Conservation (phyloP, 345 rosid species). For the Eucalyptus erythrocorys region DNA sequence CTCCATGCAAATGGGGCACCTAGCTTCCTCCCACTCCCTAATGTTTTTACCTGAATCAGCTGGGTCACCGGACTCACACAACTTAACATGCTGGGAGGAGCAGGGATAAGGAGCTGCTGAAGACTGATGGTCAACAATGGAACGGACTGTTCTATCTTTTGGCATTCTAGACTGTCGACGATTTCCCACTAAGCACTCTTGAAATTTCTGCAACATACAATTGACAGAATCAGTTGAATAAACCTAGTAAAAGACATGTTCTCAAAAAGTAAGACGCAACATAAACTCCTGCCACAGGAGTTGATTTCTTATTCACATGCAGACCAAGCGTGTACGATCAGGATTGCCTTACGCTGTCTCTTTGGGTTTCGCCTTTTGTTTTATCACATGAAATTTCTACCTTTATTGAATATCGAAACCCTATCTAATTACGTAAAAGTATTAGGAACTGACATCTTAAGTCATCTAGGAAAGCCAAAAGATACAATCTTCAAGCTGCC, state of each 20-base stretch:
- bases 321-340: neutral
- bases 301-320: neutral
- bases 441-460: neutral
- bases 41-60: slow-evolving; percentile 12
- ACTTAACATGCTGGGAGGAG: slow-evolving; percentile 15
- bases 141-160: slow-evolving; percentile 27
- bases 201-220: neutral
- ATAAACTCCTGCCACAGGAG: neutral
- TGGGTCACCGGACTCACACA: neutral
- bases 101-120: slow-evolving; percentile 44
- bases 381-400: neutral
- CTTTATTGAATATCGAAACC: neutral
- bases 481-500: neutral
- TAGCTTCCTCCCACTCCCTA: slow-evolving; percentile 52
- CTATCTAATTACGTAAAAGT: neutral
- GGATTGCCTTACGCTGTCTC: neutral
- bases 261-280: neutral
- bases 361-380: neutral
- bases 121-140: slow-evolving; percentile 9
- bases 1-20: slow-evolving; percentile 72
- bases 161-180: slow-evolving; percentile 10
- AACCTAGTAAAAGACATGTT: neutral
- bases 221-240: neutral
- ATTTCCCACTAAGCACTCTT: neutral
- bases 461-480: neutral